These are phyloP conservation scores for Candida bentonensis DNA, from an alignment of 805 yeast genomes.

Conservation along the genomic window DNA sequence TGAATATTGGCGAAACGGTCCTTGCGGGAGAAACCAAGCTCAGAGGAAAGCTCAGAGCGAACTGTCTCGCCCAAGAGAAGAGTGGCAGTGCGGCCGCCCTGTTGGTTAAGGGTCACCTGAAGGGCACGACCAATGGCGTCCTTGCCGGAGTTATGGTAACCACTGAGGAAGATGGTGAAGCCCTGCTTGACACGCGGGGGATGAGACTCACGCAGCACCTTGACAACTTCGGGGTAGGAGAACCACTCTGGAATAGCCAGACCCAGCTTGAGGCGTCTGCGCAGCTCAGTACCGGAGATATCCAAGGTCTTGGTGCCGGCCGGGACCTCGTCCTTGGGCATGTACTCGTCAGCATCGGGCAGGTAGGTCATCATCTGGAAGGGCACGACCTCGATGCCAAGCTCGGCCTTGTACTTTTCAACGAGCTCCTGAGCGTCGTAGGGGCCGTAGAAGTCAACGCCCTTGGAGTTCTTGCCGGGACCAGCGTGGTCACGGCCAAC, in stretches of 20 bases:
- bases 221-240: conserved; percentile 91
- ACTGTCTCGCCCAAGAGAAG: conserved; percentile 35
- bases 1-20: conserved; percentile 28
- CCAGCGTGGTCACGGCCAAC: conserved; percentile 99
- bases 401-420: conserved; percentile 57
- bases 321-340: conserved; percentile 87
- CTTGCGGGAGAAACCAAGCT: conserved; percentile 26
- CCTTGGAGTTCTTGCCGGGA: conserved; percentile 79
- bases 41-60: conserved; percentile 25
- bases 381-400: conserved; percentile 83
- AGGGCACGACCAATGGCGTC: conserved; percentile 67
- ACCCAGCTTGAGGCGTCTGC: conserved; percentile 77
- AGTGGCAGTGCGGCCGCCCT: conserved; percentile 71
- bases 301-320: conserved; percentile 68
- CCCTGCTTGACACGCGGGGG: conserved; percentile 90
- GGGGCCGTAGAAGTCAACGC: conserved; percentile 91
- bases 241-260: conserved; percentile 91
- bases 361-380: conserved; percentile 93
- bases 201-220: conserved; percentile 77
- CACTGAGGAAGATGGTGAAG: conserved; percentile 58
- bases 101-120: conserved; percentile 81
- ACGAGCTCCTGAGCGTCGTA: conserved; percentile 92
- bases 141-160: conserved; percentile 44
- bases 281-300: conserved; percentile 88
- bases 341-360: conserved; percentile 89